A percentile compares a stretch with the other conserved stretches of the same genome.
These are phyloP conservation scores for Curvularia lunata DNA, from an alignment of 2,329 filamentous ascomycete species.

Conservation along the genomic window DNA sequence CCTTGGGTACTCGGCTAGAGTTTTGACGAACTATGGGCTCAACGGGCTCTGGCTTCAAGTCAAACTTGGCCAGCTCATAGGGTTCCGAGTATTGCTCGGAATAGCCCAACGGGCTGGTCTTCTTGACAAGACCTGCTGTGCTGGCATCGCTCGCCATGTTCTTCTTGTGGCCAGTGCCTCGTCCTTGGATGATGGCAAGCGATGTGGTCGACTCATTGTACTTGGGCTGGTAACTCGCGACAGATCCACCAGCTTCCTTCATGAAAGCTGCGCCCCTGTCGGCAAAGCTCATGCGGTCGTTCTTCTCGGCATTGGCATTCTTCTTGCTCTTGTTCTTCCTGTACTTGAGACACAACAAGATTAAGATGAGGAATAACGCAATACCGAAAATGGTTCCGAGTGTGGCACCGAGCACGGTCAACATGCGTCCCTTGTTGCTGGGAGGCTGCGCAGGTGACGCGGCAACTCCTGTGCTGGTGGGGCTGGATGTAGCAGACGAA, in stretches of 20 bases:
- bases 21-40: constrained; percentile 48
- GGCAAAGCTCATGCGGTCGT: constrained; percentile 57
- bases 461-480: constrained; percentile 45
- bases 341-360: constrained; percentile 72
- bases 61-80: constrained; percentile 55
- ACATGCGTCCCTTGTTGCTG: constrained; percentile 55
- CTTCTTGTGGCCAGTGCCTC: constrained; percentile 57
- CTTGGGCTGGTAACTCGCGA: constrained; percentile 41
- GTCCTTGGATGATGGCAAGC: constrained; percentile 61
- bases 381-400: constrained; percentile 81
- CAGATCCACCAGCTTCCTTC: constrained; percentile 57
- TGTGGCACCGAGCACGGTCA: constrained; percentile 77
- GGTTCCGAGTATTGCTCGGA: constrained; percentile 48
- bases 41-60: constrained; percentile 46
- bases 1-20: constrained; percentile 36
- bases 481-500: constrained; percentile 30
- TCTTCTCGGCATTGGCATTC: constrained; percentile 55
- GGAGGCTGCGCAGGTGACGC: constrained; percentile 36
- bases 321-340: constrained; percentile 65
- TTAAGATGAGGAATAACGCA: constrained; percentile 70
- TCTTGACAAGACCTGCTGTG: constrained; percentile 66
- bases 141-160: constrained; percentile 64
- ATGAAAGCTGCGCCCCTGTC: constrained; percentile 60
- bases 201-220: constrained; percentile 51
- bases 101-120: constrained; percentile 52